Conservation (phyloP, 2,329 filamentous ascomycete species). For the Fonsecaea pugnacius region DNA sequence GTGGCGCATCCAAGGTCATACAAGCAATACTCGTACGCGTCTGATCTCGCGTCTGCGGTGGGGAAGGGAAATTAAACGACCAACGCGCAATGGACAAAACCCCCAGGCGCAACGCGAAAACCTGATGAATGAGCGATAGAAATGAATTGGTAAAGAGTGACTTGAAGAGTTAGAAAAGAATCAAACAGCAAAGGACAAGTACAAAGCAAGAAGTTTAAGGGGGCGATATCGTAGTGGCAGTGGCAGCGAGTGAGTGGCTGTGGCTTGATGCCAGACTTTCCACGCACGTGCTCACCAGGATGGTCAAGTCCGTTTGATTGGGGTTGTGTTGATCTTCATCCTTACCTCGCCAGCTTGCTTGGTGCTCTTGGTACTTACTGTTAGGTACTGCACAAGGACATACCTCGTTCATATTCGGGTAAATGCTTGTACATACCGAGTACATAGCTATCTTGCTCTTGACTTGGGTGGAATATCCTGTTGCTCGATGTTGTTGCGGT, state of each 20-base stretch:
- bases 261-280: neutral
- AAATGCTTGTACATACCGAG: too few species aligned
- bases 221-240: neutral
- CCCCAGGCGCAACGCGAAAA: neutral
- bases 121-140: neutral
- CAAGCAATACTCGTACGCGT: neutral
- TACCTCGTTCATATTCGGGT: too few species aligned
- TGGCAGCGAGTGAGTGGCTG: neutral
- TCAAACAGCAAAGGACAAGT: neutral
- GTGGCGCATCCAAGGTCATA: neutral
- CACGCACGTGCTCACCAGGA: neutral
- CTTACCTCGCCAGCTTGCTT: too few species aligned
- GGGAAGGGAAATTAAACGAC: neutral
- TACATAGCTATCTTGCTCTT: too few species aligned
- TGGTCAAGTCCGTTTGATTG: neutral
- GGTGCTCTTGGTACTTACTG: neutral
- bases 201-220: neutral
- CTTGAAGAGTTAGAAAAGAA: neutral
- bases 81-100: neutral
- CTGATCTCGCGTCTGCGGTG: neutral
- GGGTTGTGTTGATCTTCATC: too few species aligned
- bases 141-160: neutral
- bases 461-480: too few species aligned
- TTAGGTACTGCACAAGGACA: neutral
- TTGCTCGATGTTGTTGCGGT: too few species aligned